Evolutionary conservation across 768 basidiomycete genomes (phyloP).

Genomic region (Mycena venus): DNA sequence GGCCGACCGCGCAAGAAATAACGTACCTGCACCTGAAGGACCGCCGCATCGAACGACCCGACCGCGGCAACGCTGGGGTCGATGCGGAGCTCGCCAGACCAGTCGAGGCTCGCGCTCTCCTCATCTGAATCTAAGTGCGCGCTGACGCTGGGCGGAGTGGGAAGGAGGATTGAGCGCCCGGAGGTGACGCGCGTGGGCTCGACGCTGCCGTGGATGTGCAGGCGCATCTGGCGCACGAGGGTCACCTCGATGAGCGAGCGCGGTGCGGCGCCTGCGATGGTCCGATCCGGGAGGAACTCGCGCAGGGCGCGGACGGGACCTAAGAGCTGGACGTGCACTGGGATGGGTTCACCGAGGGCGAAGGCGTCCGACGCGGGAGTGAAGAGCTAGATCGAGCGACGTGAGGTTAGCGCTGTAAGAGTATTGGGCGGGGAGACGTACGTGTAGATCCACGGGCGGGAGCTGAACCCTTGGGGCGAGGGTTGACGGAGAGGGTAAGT

Average conservation of each 20-base stretch:
- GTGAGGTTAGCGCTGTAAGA: no score
- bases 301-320: background rate
- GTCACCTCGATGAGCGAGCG: background rate
- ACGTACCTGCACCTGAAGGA: constrained; percentile 7
- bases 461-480: background rate
- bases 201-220: background rate
- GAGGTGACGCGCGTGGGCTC: background rate
- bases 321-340: constrained; percentile 12
- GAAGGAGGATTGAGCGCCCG: background rate
- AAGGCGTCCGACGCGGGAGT: constrained; percentile 6
- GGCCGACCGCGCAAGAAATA: background rate
- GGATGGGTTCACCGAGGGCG: constrained; percentile 7
- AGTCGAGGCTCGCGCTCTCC: constrained; percentile 7
- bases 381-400: no score
- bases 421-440: no score
- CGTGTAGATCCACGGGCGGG: background rate
- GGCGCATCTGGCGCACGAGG: constrained; percentile 8
- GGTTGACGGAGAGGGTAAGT: background rate
- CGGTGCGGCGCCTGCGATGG: background rate
- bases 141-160: background rate
- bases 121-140: background rate
- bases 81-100: constrained; percentile 7
- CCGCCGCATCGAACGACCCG: constrained; percentile 15
- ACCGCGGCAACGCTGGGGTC: background rate
- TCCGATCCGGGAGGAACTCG: constrained; percentile 1